Evolutionary conservation across 768 basidiomycete species (phyloP), one percentile per base, ranked within the genome.

Genomic region (Lactifluus piperatus): DNA sequence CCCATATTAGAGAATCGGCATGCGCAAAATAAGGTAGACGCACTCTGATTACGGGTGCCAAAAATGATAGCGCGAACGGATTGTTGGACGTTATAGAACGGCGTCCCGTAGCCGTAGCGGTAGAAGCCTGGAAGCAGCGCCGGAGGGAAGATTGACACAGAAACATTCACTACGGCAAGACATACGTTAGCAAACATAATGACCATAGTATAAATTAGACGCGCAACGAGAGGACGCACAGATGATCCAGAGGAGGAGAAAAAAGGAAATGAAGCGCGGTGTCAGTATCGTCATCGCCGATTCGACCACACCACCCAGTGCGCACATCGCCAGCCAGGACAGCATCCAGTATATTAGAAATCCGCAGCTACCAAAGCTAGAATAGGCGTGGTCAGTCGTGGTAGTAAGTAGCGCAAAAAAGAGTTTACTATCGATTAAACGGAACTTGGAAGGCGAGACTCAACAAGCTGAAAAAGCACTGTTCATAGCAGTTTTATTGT

Each of bases 271-370:
- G 58, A 79, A 79, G 56, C 73, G 72, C 16, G 69, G 7, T 2
- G 81, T 85, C 52, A 87, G 66, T 14, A 86, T 65, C 2, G 80
- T 81, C 36, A 84, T 68, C 68, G 84, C 68, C 4, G 83, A 69
- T 62, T 87, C 85, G 16, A 86, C 60, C 0, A 82, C 83, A 8
- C 86, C 71, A 7, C 85, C 85, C 39, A 81, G 70, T 0, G 82
- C 74, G 8, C 76, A 67, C 83, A 85, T 86, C 39, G 74, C 78
- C 37, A 73, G 41, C 73, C 76, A 85, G 57, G 79, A 80, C 60
- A 84, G 71, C 81, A 84, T 83, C 85, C 85, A 86, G 66, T 81
- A 85, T 27, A 85, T 71, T 34, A 85, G 60, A 63, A 86, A 83
- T 0, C 85, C 85, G 0, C 70, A 69, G 41, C 69, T 68, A 18